Evolutionary conservation across 768 basidiomycete species (phyloP).

Genomic region (Leccinellum rugosiceps): DNA sequence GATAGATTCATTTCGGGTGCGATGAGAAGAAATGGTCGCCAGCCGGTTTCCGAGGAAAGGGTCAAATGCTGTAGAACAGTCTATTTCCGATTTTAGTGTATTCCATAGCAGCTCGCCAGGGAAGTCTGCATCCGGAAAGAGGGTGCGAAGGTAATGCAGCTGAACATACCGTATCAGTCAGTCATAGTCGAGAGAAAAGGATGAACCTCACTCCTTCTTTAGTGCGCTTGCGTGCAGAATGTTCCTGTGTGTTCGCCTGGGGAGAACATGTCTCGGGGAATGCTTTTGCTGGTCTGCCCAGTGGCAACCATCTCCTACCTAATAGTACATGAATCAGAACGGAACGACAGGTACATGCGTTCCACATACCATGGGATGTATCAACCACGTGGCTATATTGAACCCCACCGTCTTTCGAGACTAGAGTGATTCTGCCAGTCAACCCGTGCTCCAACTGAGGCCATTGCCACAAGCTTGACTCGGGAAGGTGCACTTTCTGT

Average conservation of each 20-base stretch:
- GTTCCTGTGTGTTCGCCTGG: constrained; percentile 27
- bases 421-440: constrained; percentile 54
- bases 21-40: constrained; percentile 35
- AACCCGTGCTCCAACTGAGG: constrained; percentile 58
- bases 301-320: constrained; percentile 33
- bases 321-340: constrained; percentile 4
- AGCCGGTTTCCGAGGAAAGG: constrained; percentile 56
- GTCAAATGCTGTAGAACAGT: constrained; percentile 46
- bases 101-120: constrained; percentile 61
- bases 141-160: constrained; percentile 70
- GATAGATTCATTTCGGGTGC: constrained; percentile 27
- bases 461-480: constrained; percentile 37
- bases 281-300: constrained; percentile 37
- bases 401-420: constrained; percentile 40
- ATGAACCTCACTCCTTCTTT: constrained; percentile 59
- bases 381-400: constrained; percentile 51
- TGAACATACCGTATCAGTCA: constrained; percentile 26
- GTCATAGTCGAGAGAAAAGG: neutral
- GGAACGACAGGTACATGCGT: neutral
- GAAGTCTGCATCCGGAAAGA: constrained; percentile 73
- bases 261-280: constrained; percentile 58
- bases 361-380: constrained; percentile 23
- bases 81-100: constrained; percentile 41
- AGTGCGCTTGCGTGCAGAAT: constrained; percentile 45
- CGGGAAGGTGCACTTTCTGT: constrained; percentile 30